Conservation (phyloP, 805 yeast species). For the Barnettozyma populi region DNA sequence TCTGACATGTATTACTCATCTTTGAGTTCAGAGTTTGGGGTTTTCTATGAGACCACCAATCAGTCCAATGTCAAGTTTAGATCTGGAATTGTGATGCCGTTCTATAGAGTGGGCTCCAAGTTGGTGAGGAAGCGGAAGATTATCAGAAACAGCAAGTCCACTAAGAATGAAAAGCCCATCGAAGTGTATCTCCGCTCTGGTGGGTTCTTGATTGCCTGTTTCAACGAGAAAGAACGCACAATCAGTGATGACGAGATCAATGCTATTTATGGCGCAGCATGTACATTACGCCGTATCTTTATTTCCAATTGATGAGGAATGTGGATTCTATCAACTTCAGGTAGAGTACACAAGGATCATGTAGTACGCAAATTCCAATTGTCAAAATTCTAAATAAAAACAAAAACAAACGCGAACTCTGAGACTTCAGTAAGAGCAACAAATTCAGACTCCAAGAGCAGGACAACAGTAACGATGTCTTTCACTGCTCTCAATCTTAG, state of each 20-base stretch:
- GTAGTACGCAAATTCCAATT: neutral
- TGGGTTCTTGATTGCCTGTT: slow-evolving; percentile 46
- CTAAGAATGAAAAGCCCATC: slow-evolving; percentile 18
- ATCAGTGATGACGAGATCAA: slow-evolving; percentile 37
- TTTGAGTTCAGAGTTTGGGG: slow-evolving; percentile 48
- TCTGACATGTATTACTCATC: slow-evolving; percentile 37
- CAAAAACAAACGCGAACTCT: neutral
- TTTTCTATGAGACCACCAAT: slow-evolving; percentile 33
- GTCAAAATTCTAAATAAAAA: neutral
- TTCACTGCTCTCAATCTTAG: slow-evolving; percentile 76
- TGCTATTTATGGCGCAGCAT: slow-evolving; percentile 40
- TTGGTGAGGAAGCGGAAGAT: slow-evolving; percentile 35
- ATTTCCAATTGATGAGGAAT: slow-evolving; percentile 12
- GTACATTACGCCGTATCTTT: slow-evolving; percentile 44
- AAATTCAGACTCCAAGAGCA: neutral
- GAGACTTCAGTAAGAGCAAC: neutral
- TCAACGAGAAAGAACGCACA: slow-evolving; percentile 29
- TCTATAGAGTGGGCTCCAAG: slow-evolving; percentile 38
- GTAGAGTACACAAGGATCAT: neutral
- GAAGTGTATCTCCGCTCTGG: slow-evolving; percentile 46
- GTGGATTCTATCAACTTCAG: neutral
- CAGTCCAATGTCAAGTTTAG: slow-evolving; percentile 29
- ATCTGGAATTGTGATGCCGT: slow-evolving; percentile 50
- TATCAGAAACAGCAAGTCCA: slow-evolving; percentile 11
- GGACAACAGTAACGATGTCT: slow-evolving; percentile 34